Conservation (phyloP, 2,329 filamentous ascomycete species). For the Lachnellula hyalina region DNA sequence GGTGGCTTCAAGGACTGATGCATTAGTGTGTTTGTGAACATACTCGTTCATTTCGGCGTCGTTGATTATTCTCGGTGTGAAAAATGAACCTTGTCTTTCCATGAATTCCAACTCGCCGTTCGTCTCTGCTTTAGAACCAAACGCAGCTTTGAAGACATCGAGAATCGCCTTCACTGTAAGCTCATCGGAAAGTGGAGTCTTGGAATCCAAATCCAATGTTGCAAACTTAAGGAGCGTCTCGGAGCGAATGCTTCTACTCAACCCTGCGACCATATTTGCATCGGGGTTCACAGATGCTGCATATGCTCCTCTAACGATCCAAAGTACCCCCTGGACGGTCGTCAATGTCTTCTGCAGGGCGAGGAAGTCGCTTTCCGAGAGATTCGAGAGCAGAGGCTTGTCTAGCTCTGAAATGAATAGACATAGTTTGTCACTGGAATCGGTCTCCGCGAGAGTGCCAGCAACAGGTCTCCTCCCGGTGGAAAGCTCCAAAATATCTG, state of each 20-base stretch:
- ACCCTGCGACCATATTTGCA: constrained; percentile 25
- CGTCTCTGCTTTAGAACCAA: constrained; percentile 10
- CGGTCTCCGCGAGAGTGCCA: constrained; percentile 29
- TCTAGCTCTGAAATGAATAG: constrained; percentile 45
- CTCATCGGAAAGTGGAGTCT: constrained; percentile 32
- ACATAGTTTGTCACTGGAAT: constrained; percentile 30
- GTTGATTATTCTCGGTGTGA: constrained; percentile 22
- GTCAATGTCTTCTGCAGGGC: constrained; percentile 38
- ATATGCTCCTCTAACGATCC: constrained; percentile 43
- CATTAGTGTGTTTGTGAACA: constrained; percentile 22
- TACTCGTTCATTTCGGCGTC: constrained; percentile 28
- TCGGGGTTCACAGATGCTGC: constrained; percentile 27
- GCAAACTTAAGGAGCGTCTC: constrained; percentile 26
- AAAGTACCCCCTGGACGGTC: constrained; percentile 39
- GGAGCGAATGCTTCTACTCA: constrained; percentile 26
- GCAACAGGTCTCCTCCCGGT: constrained; percentile 34
- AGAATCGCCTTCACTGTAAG: constrained; percentile 12
- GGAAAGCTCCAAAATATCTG: constrained; percentile 29
- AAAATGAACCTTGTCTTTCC: constrained; percentile 26
- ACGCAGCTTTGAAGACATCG: constrained; percentile 16
- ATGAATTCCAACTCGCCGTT: constrained; percentile 24
- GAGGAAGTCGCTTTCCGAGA: constrained; percentile 38
- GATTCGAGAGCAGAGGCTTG: constrained; percentile 34
- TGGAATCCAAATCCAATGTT: constrained; percentile 23
- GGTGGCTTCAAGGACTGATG: constrained; percentile 14